Evolutionary conservation across 1,284 basidiomycete species (phyloP).

Genomic region (Boletus holoroseus): DNA sequence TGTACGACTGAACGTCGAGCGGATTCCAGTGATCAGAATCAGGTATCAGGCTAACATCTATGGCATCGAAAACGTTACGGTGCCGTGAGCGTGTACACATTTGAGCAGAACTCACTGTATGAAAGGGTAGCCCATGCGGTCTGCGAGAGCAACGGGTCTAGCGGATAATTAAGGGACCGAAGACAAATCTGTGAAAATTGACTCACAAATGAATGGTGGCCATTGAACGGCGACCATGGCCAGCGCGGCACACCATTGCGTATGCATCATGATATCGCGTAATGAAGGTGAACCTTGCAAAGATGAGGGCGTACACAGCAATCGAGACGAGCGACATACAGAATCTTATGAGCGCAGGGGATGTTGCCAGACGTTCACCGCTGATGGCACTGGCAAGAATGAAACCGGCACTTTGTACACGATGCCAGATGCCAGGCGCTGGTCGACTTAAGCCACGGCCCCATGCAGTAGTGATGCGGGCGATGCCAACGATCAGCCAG

Average conservation of each 20-base stretch:
- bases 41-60: slow-evolving; percentile 65
- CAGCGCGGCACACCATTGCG: slow-evolving; percentile 83
- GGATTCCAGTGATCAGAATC: slow-evolving; percentile 60
- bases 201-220: slow-evolving; percentile 86
- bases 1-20: slow-evolving; percentile 52
- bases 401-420: slow-evolving; percentile 75
- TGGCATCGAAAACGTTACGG: slow-evolving; percentile 13
- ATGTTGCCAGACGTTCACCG: slow-evolving; percentile 80
- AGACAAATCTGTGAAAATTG: background rate
- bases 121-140: slow-evolving; percentile 84
- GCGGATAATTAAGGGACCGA: slow-evolving; percentile 16
- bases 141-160: slow-evolving; percentile 82
- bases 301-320: slow-evolving; percentile 16
- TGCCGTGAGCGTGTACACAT: slow-evolving; percentile 3
- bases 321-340: slow-evolving; percentile 46
- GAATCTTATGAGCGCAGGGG: slow-evolving; percentile 84
- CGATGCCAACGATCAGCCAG: slow-evolving; percentile 75
- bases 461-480: slow-evolving; percentile 81
- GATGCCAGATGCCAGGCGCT: slow-evolving; percentile 57
- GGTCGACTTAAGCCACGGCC: slow-evolving; percentile 58
- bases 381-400: slow-evolving; percentile 90
- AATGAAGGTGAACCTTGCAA: slow-evolving; percentile 81
- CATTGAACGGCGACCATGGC: slow-evolving; percentile 93
- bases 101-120: slow-evolving; percentile 59
- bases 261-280: slow-evolving; percentile 88